Percentiles rank a stretch among this genome's conserved stretches.
Evolutionary conservation across 176 grass and related monocot species (phyloP).

Genomic region (Ananas comosus): DNA sequence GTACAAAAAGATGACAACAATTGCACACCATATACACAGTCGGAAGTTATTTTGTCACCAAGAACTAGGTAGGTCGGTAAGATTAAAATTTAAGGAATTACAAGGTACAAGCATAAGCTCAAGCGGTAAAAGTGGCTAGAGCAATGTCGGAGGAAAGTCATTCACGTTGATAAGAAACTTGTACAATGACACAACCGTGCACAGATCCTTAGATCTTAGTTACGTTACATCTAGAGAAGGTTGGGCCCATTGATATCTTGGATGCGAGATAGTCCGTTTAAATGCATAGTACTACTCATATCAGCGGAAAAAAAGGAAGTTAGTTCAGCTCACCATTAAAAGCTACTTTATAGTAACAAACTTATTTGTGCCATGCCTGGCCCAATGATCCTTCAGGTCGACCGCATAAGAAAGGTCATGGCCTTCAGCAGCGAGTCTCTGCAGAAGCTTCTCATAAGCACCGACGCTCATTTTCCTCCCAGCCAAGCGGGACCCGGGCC

Average conservation of each 20-base stretch:
- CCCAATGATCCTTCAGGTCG: constrained; percentile 5
- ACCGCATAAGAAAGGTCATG: not conserved
- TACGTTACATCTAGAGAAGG: not conserved
- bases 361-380: constrained; percentile 2
- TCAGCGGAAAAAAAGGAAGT: not conserved
- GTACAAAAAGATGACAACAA: no score
- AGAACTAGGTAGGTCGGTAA: no score
- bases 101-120: no score
- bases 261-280: not conserved
- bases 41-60: no score
- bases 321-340: not conserved
- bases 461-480: constrained; percentile 29
- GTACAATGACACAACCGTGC: not conserved
- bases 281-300: not conserved
- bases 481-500: constrained; percentile 16
- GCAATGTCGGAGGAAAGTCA: no score
- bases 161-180: no score
- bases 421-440: constrained; percentile 11
- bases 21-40: no score
- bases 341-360: not conserved
- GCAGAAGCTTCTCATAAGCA: constrained; percentile 23
- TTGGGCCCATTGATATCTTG: not conserved
- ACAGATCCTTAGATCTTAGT: not conserved
- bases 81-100: no score
- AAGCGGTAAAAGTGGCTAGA: no score